Evolutionary conservation across 805 yeast genomes (phyloP).

Genomic region (Candida orba): DNA sequence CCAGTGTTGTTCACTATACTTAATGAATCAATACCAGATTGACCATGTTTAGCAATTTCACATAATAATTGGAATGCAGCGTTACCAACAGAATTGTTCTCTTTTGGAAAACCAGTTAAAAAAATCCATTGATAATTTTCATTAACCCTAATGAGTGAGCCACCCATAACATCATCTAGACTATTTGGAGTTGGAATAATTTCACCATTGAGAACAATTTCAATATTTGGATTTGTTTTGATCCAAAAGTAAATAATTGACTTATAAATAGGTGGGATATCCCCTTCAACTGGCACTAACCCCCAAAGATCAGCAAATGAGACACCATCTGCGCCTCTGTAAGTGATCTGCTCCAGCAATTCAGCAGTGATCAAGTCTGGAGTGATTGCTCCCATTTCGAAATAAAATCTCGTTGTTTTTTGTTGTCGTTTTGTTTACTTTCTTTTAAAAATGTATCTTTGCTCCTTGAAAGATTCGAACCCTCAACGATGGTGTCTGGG

Average conservation of each 20-base stretch:
- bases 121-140: conserved; percentile 51
- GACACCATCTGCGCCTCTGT: conserved; percentile 28
- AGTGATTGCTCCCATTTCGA: conserved; percentile 1
- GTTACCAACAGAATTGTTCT: conserved; percentile 47
- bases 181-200: conserved; percentile 1
- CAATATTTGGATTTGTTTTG: conserved; percentile 16
- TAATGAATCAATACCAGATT: conserved; percentile 51
- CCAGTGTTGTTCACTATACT: conserved; percentile 48
- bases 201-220: conserved; percentile 1
- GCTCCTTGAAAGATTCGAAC: conserved; percentile 6
- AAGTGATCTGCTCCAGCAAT: conserved; percentile 29
- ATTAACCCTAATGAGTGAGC: conserved; percentile 31
- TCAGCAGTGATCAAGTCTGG: conserved; percentile 31
- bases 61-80: conserved; percentile 47
- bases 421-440: conserved; percentile 3
- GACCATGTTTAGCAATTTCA: conserved; percentile 52
- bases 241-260: conserved; percentile 33
- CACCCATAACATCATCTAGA: conserved; percentile 3
- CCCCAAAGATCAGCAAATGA: conserved; percentile 28
- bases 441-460: background rate
- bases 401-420: background rate
- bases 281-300: conserved; percentile 11
- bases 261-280: conserved; percentile 27
- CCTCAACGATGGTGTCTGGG: background rate
- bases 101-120: conserved; percentile 48